Evolutionary conservation across 2,329 filamentous ascomycete genomes (phyloP).

Genomic region (Venturiaceae sp.): DNA sequence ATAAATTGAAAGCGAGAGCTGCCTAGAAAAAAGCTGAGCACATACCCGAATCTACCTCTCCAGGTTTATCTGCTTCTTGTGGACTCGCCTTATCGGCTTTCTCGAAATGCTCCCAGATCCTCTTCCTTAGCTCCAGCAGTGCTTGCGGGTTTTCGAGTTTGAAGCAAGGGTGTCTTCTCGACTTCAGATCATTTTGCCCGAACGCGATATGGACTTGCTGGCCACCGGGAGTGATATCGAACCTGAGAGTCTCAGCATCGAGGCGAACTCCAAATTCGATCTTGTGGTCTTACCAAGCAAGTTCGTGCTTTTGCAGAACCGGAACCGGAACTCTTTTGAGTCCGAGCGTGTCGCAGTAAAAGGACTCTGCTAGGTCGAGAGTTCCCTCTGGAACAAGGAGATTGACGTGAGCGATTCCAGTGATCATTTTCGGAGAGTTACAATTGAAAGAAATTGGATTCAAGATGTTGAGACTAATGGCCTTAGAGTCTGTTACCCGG

Average conservation of each 20-base stretch:
- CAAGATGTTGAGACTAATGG: not conserved
- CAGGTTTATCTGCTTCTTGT: slow-evolving; percentile 44
- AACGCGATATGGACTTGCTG: slow-evolving; percentile 50
- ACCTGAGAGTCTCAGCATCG: slow-evolving; percentile 19
- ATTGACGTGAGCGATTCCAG: slow-evolving; percentile 48
- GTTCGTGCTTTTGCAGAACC: slow-evolving; percentile 35
- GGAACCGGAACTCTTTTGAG: slow-evolving; percentile 45
- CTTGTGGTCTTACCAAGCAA: slow-evolving; percentile 39
- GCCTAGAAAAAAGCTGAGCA: no score
- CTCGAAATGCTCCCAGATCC: slow-evolving; percentile 43
- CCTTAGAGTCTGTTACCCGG: not conserved
- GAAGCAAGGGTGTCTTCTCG: slow-evolving; percentile 50
- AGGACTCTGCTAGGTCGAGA: slow-evolving; percentile 40
- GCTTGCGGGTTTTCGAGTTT: slow-evolving; percentile 37
- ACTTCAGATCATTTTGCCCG: slow-evolving; percentile 32
- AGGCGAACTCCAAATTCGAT: not conserved
- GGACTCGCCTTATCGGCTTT: slow-evolving; percentile 42
- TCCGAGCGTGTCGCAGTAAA: slow-evolving; percentile 48
- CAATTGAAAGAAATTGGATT: not conserved
- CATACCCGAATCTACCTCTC: slow-evolving; percentile 25
- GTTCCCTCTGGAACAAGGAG: slow-evolving; percentile 46
- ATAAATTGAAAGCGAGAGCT: not conserved
- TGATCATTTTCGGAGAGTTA: slow-evolving; percentile 35
- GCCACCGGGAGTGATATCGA: slow-evolving; percentile 45
- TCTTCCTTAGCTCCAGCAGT: slow-evolving; percentile 36